Evolutionary conservation across 1,284 basidiomycete genomes (phyloP).

Genomic region (Chalciporus sp.): DNA sequence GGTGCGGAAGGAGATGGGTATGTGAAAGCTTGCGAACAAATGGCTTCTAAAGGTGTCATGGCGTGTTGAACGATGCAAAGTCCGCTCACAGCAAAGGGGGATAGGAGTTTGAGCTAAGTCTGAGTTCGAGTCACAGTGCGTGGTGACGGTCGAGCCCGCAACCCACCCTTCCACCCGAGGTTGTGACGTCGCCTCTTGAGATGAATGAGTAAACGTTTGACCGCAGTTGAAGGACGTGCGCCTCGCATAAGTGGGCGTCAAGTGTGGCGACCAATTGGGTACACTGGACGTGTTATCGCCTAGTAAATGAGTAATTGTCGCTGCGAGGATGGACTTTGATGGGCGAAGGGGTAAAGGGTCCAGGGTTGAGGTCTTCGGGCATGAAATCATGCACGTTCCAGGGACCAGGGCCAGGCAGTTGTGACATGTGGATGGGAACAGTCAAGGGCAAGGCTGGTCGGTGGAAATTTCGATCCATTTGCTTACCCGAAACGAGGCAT

Average conservation of each 20-base stretch:
- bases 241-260: background rate
- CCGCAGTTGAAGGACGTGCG: background rate
- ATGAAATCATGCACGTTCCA: conserved; percentile 19
- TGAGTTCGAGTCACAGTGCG: background rate
- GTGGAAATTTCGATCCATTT: background rate
- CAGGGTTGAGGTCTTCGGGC: conserved; percentile 14
- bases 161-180: background rate
- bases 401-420: conserved; percentile 11
- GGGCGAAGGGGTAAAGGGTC: conserved; percentile 16
- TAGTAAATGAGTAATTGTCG: background rate
- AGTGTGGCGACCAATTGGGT: conserved; percentile 25
- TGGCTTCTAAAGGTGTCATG: background rate
- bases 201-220: background rate
- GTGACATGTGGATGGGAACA: conserved; percentile 1
- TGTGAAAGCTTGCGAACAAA: background rate
- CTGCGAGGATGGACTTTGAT: background rate
- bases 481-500: background rate
- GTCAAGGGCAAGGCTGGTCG: background rate
- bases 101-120: background rate
- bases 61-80: background rate
- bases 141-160: background rate
- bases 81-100: conserved; percentile 2
- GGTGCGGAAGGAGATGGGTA: background rate
- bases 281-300: background rate
- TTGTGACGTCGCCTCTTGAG: background rate